These are phyloP conservation scores for Talaromyces amestolkiae DNA, from an alignment of 2,329 filamentous ascomycete genomes.

Conservation along the genomic window DNA sequence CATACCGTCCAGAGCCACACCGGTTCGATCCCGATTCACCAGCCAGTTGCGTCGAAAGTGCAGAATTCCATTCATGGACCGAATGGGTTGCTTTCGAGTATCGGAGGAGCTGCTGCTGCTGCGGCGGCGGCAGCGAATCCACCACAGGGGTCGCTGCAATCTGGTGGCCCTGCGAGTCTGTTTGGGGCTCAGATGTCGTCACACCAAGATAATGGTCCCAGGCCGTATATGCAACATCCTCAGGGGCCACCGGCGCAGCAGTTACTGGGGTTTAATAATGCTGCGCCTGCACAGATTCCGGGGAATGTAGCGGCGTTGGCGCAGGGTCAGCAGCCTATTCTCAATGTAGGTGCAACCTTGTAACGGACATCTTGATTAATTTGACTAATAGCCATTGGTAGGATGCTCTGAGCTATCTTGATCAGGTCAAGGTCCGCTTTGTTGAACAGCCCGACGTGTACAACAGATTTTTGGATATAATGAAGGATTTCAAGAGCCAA, in stretches of 20 bases:
- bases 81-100: constrained; percentile 77
- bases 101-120: constrained; percentile 60
- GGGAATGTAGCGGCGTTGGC: constrained; percentile 59
- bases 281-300: constrained; percentile 45
- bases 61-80: constrained; percentile 85
- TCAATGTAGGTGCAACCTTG: constrained; percentile 55
- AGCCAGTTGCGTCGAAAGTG: constrained; percentile 82
- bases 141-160: constrained; percentile 55
- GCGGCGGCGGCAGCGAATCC: constrained; percentile 49
- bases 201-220: constrained; percentile 54
- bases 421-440: constrained; percentile 98
- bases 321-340: constrained; percentile 79
- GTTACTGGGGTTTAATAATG: constrained; percentile 50
- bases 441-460: constrained; percentile 96
- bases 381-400: constrained; percentile 26
- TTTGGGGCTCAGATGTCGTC: constrained; percentile 67
- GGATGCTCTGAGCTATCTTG: constrained; percentile 90
- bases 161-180: constrained; percentile 60
- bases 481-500: constrained; percentile 99
- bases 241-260: constrained; percentile 53
- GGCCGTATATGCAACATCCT: constrained; percentile 62
- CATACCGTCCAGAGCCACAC: constrained; percentile 82
- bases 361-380: neutral
- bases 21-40: constrained; percentile 86
- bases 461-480: constrained; percentile 94